Evolutionary conservation across 768 basidiomycete genomes (phyloP), one percentile per base, ranked within the genome.

Genomic region (Calvatia gigantea): DNA sequence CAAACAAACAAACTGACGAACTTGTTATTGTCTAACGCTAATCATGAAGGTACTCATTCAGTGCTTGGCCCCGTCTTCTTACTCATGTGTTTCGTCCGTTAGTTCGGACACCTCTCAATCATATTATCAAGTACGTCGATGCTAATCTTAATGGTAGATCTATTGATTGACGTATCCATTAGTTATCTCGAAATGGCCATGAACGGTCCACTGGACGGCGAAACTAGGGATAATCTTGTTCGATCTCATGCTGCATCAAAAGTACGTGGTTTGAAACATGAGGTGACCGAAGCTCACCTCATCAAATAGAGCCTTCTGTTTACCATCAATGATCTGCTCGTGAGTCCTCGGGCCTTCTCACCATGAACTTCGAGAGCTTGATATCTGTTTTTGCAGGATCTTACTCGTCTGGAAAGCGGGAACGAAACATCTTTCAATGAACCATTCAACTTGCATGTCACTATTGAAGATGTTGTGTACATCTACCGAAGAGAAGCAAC

Each of bases 151-250:
- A 44, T 54, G 17, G 29, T n/a, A 33, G 27, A 8, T 44, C 47
- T 6, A 33, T 44, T 15, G 41, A 57, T 55, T 59, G 43, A 56
- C 25, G 29, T 59, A 31, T 31, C 31, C 12, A 39, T 29, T 37
- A 86, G 84, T 63, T 92, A 89, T 61, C 76, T 92, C 45, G 89
- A 94, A 67, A 76, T 91, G 65, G 89, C 91, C 0, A 76, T 94
- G 31, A 83, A 91, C 61, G 87, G 88, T 2, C 80, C 82, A 4
- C 70, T 92, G 56, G 87, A 91, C 59, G 61, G 64, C 4, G 90
- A 91, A 64, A 89, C 88, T 11, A 77, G 88, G 38, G 84, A 87
- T 46, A 90, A 91, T 67, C 73, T 92, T 3, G 79, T 74, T 41
- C 81, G 82, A 42, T 86, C 86, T 27, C 86, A 92, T 68, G 77